Evolutionary conservation across 192 early-diverging fungal species (phyloP).

Genomic region (Coemansia aciculifera): DNA sequence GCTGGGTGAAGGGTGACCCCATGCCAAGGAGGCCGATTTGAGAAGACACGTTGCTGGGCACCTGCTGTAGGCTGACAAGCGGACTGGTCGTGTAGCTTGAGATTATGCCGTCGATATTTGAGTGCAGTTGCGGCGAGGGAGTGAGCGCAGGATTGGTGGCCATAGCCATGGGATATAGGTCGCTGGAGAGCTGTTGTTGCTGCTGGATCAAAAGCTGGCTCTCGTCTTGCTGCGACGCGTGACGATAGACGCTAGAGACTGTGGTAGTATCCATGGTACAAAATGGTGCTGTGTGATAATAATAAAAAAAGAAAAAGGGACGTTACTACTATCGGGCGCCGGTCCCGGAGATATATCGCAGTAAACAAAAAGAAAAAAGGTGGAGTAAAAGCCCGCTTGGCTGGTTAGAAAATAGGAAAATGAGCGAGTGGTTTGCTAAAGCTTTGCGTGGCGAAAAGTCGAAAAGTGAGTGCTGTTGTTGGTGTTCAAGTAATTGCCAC

Average conservation of each 20-base stretch:
- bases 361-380: background rate
- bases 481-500: background rate
- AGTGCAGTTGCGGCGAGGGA: background rate
- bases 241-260: background rate
- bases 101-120: background rate
- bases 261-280: constrained; percentile 1
- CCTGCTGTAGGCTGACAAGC: background rate
- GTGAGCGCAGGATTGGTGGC: background rate
- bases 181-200: background rate
- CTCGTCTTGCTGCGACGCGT: background rate
- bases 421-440: background rate
- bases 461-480: background rate
- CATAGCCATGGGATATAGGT: constrained; percentile 3
- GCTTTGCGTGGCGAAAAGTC: background rate
- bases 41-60: background rate
- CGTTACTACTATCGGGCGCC: background rate
- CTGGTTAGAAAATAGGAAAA: background rate
- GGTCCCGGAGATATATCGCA: too few relatives aligned
- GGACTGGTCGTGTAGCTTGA: constrained; percentile 4
- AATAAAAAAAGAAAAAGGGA: background rate
- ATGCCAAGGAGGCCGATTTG: background rate
- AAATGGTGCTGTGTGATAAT: background rate
- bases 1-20: background rate
- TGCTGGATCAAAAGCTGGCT: background rate
- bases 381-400: background rate